Evolutionary conservation across 1,139 yeast species (phyloP).

Genomic region (Arxiozyma heterogenica): DNA sequence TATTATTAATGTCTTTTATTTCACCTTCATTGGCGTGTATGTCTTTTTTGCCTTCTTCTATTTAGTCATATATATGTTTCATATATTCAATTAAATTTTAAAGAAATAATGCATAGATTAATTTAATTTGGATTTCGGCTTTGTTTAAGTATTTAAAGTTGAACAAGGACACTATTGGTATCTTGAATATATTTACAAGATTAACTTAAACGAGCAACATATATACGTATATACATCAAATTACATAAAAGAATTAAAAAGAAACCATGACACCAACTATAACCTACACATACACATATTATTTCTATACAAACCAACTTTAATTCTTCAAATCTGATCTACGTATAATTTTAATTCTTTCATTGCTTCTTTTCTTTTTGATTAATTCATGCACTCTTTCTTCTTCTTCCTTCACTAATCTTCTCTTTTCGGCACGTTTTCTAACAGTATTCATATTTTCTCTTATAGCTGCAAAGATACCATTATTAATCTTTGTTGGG

Average conservation of each 20-base stretch:
- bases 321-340: constrained; percentile 22
- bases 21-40: too few species aligned
- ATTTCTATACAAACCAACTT: too few species aligned
- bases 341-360: constrained; percentile 31
- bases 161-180: not conserved
- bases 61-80: not conserved
- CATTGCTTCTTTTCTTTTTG: constrained; percentile 29
- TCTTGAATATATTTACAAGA: constrained; percentile 1
- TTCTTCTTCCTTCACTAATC: constrained; percentile 30
- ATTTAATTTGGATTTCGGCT: constrained; percentile 4
- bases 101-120: not conserved
- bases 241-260: too few species aligned
- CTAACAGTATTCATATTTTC: constrained; percentile 56
- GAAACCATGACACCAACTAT: constrained; percentile 5
- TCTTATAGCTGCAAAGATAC: constrained; percentile 45
- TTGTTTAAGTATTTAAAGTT: not conserved
- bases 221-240: not conserved
- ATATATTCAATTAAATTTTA: not conserved
- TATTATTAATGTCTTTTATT: not conserved
- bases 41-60: not conserved
- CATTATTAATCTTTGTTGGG: constrained; percentile 35
- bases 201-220: not conserved
- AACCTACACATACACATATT: too few species aligned
- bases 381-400: constrained; percentile 26
- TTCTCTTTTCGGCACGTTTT: constrained; percentile 39